phyloP scores from a whole-genome alignment of 352 stramenopile species.

The Globisporangium lucens region DNA sequence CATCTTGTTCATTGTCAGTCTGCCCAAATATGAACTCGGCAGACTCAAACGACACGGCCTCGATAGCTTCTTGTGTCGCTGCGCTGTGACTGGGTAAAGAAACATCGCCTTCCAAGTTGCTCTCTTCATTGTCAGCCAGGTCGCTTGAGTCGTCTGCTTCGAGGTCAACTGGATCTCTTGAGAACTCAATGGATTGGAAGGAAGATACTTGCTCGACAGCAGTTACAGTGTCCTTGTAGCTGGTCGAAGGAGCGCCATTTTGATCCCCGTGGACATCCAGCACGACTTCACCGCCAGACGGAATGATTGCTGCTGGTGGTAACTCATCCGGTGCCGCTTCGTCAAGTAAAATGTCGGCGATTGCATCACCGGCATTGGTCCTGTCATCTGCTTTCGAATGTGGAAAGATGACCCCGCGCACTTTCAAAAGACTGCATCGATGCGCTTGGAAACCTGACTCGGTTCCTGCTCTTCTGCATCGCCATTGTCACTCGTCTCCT shows the following conservation, averaged over 20 bases:
- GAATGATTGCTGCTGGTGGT: neutral
- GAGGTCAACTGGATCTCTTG: neutral
- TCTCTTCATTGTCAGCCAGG: neutral
- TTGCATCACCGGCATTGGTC: neutral
- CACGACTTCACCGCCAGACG: neutral
- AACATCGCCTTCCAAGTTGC: neutral
- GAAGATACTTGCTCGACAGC: neutral
- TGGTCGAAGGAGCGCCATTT: neutral
- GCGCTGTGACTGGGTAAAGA: neutral
- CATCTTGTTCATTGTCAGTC: neutral
- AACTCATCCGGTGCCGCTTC: neutral
- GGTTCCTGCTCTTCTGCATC: neutral
- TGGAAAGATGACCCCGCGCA: conserved; percentile 1
- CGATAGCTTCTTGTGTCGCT: neutral
- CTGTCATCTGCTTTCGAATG: neutral
- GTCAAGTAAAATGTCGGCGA: neutral
- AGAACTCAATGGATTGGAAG: neutral
- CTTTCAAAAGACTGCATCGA: neutral
- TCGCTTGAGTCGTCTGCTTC: neutral
- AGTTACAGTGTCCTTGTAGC: neutral
- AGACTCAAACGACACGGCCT: neutral
- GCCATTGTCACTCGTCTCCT: neutral
- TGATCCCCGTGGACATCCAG: neutral
- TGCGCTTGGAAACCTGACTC: conserved; percentile 1
- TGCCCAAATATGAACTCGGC: neutral